Percentiles rank a stretch among this genome's conserved stretches.
These are phyloP conservation scores for Colletotrichum acutatum DNA, from an alignment of 2,329 filamentous ascomycete genomes.

Conservation along the genomic window DNA sequence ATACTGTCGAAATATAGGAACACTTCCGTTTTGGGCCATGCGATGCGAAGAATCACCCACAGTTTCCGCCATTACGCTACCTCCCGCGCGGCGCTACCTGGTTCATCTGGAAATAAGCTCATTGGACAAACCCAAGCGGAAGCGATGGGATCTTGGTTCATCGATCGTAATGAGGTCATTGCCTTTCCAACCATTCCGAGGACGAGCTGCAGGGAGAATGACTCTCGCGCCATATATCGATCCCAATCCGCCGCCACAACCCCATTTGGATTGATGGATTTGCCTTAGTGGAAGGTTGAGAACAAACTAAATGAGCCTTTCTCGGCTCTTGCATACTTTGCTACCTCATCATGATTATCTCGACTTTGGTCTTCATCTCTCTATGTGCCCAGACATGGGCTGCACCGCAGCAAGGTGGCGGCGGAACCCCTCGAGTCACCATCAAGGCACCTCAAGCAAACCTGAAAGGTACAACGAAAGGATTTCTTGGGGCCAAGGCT, in stretches of 20 bases:
- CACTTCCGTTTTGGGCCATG: not conserved
- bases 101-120: conserved; percentile 24
- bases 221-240: conserved; percentile 3
- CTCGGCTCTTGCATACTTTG: not conserved
- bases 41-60: conserved; percentile 7
- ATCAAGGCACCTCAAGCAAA: conserved; percentile 27
- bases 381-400: not conserved
- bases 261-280: not conserved
- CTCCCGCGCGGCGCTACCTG: not conserved
- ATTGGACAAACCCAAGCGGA: not conserved
- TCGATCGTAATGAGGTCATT: conserved; percentile 28
- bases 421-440: conserved; percentile 9
- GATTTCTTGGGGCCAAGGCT: conserved; percentile 15
- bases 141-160: not conserved
- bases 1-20: conserved; percentile 14
- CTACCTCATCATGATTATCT: not conserved
- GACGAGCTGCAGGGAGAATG: not conserved
- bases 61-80: not conserved
- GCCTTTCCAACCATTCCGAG: not conserved
- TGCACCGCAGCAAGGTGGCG: conserved; percentile 2
- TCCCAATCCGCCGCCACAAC: not conserved
- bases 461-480: conserved; percentile 23
- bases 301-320: not conserved
- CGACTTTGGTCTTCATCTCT: not conserved
- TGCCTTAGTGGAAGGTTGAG: not conserved